Conservation (phyloP, 441 rosid genomes). For the Omphalea diandra region DNA sequence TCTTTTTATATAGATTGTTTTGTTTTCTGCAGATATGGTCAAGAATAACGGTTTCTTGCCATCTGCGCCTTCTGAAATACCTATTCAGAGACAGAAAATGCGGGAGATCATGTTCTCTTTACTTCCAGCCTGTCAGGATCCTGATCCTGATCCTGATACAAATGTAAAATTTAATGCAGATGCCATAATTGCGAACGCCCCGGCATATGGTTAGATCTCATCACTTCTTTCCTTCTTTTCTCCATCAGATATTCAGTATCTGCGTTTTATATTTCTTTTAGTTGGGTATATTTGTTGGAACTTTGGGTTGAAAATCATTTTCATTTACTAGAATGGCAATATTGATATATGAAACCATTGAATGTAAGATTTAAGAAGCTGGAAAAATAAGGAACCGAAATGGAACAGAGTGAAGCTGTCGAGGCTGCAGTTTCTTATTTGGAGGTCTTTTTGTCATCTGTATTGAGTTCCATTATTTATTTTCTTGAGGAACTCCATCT, state of each 20-base stretch:
- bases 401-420: neutral
- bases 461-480: neutral
- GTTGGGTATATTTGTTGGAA: neutral
- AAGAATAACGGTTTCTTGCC: constrained; percentile 99
- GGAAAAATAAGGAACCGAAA: neutral
- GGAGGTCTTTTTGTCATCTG: neutral
- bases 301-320: neutral
- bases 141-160: constrained; percentile 84
- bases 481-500: neutral
- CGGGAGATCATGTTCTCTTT: constrained; percentile 81
- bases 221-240: neutral
- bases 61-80: constrained; percentile 94
- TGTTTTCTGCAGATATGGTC: constrained; percentile 82
- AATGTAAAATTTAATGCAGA: constrained; percentile 79
- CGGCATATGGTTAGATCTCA: constrained; percentile 78
- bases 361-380: neutral
- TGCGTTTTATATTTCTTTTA: constrained; percentile 6
- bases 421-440: neutral
- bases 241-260: constrained; percentile 6
- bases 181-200: constrained; percentile 98
- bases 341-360: neutral
- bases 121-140: constrained; percentile 88
- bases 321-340: neutral
- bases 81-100: constrained; percentile 80
- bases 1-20: too few relatives aligned